phyloP scores from a whole-genome alignment of 257 asterid species.

The Forsythia suspensa region DNA sequence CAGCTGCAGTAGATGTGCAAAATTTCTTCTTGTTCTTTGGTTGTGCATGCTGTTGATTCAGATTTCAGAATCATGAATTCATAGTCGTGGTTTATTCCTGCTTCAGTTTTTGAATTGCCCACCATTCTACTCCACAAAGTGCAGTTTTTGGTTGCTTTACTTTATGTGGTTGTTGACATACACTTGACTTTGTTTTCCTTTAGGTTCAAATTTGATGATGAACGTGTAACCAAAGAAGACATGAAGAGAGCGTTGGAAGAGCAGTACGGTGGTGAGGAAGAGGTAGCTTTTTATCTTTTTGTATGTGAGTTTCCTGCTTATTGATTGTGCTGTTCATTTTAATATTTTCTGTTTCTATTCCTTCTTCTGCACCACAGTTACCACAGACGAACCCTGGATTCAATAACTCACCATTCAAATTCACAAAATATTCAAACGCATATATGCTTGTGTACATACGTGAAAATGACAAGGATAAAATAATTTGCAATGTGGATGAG shows the following conservation, averaged over 20 bases:
- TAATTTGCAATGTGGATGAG: constrained; percentile 80
- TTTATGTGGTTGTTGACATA: constrained; percentile 18
- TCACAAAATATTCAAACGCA: constrained; percentile 79
- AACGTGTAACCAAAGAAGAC: constrained; percentile 49
- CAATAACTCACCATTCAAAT: constrained; percentile 75
- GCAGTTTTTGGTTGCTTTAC: constrained; percentile 10
- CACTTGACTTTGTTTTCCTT: constrained; percentile 6
- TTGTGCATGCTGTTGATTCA: constrained; percentile 2
- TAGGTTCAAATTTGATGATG: constrained; percentile 58
- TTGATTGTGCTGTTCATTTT: constrained; percentile 9
- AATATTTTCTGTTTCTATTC: constrained; percentile 16
- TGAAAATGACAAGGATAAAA: constrained; percentile 73
- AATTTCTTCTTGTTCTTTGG: neutral
- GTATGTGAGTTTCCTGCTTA: constrained; percentile 3
- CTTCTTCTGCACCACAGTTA: constrained; percentile 42
- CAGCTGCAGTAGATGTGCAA: neutral
- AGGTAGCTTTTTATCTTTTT: constrained; percentile 29
- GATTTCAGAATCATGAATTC: constrained; percentile 6
- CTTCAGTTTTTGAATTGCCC: constrained; percentile 13
- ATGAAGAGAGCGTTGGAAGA: constrained; percentile 49
- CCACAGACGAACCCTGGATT: constrained; percentile 79
- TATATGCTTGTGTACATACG: constrained; percentile 89
- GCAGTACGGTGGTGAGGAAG: constrained; percentile 59
- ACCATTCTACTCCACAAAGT: neutral
- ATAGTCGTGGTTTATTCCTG: neutral